These are phyloP conservation scores for Ensete ventricosum DNA, from an alignment of 176 grass and related monocot genomes.

Conservation along the genomic window DNA sequence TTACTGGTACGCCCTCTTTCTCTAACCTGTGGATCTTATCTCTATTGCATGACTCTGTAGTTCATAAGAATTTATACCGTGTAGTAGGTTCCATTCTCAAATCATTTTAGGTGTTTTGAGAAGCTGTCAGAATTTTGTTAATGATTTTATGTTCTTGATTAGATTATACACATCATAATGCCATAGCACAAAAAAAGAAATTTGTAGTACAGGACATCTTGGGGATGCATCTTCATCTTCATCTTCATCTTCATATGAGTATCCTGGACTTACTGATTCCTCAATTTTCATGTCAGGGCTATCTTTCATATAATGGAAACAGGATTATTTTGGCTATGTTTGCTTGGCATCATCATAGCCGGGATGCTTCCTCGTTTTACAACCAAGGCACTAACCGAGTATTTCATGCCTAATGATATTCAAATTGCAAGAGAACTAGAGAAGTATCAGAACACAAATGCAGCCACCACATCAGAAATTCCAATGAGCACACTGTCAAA, in stretches of 20 bases:
- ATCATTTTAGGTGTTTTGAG: neutral
- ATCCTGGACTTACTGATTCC: slow-evolving; percentile 20
- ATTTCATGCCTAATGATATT: slow-evolving; percentile 63
- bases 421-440: slow-evolving; percentile 89
- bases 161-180: neutral
- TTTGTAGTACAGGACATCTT: no score
- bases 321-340: slow-evolving; percentile 69
- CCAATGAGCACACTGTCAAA: slow-evolving; percentile 53
- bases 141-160: no score
- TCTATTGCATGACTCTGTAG: neutral
- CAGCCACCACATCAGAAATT: slow-evolving; percentile 35
- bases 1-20: slow-evolving; percentile 49
- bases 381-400: slow-evolving; percentile 54
- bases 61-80: no score
- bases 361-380: slow-evolving; percentile 83
- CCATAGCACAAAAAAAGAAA: neutral
- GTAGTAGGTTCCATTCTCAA: neutral
- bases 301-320: slow-evolving; percentile 68
- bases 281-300: slow-evolving; percentile 52
- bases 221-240: no score
- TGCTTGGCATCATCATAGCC: slow-evolving; percentile 50
- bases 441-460: slow-evolving; percentile 43
- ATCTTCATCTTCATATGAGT: no score
- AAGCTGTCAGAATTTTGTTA: no score
- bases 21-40: neutral